These are phyloP conservation scores for Papiliotrema terrestris DNA, from an alignment of 1,284 basidiomycete species.

Conservation along the genomic window DNA sequence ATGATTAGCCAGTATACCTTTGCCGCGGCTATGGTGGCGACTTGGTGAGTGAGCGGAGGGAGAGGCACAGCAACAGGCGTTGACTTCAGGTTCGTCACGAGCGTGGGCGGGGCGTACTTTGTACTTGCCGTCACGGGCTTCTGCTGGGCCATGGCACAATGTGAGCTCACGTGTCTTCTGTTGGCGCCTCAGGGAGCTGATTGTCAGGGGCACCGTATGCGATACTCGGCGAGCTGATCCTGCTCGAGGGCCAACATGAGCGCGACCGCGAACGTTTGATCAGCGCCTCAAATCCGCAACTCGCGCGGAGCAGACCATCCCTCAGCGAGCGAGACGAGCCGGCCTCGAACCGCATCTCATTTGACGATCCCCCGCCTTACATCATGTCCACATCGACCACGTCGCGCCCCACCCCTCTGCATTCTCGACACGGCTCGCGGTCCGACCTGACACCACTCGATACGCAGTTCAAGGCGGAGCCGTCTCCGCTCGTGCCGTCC, in stretches of 20 bases:
- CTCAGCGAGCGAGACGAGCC: neutral
- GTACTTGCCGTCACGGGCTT: slow-evolving; percentile 53
- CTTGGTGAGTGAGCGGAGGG: slow-evolving; percentile 34
- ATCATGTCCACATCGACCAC: neutral
- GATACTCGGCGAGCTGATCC: slow-evolving; percentile 48
- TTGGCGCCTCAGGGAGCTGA: neutral
- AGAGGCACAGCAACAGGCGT: neutral
- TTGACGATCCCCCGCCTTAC: neutral
- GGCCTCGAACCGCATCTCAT: neutral
- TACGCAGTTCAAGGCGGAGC: neutral
- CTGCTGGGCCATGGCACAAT: slow-evolving; percentile 52
- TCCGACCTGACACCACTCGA: slow-evolving; percentile 3
- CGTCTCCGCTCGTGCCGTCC: neutral
- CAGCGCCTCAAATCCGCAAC: neutral
- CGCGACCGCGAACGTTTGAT: slow-evolving; percentile 3
- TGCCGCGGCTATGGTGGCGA: slow-evolving; percentile 46
- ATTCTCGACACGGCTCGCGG: slow-evolving; percentile 11
- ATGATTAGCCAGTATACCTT: slow-evolving; percentile 42
- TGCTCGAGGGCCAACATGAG: slow-evolving; percentile 34
- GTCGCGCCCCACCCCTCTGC: slow-evolving; percentile 3
- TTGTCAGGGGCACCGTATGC: slow-evolving; percentile 49
- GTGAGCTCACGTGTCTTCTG: slow-evolving; percentile 23
- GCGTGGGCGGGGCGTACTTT: slow-evolving; percentile 49
- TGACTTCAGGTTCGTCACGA: slow-evolving; percentile 37
- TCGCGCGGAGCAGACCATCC: neutral